These are phyloP conservation scores for Furcasterigmium furcatum DNA, from an alignment of 2,329 filamentous ascomycete species.

Conservation along the genomic window DNA sequence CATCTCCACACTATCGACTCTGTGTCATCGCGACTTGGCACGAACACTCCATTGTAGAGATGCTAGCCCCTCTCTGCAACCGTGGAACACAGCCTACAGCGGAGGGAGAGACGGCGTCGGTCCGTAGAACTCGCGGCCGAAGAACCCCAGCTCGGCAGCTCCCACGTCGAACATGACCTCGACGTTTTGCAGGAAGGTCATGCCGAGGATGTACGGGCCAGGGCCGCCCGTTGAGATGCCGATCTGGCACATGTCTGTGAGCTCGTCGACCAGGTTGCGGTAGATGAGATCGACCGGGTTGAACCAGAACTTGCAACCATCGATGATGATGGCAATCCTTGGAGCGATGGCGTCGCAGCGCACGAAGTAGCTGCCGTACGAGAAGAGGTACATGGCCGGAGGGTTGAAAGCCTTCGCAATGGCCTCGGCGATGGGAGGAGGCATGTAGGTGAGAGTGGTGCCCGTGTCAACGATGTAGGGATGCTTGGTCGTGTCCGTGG, in stretches of 20 bases:
- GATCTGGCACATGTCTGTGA: constrained; percentile 45
- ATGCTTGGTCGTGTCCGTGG: constrained; percentile 36
- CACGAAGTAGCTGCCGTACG: constrained; percentile 46
- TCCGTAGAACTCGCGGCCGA: constrained; percentile 16
- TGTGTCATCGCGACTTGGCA: too few species aligned
- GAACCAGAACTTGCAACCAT: constrained; percentile 39
- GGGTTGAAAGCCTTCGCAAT: constrained; percentile 45
- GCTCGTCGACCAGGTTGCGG: constrained; percentile 35
- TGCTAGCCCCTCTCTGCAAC: too few species aligned
- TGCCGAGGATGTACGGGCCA: constrained; percentile 46
- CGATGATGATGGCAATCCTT: constrained; percentile 40
- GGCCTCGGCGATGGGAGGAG: constrained; percentile 44
- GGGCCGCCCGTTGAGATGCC: constrained; percentile 39
- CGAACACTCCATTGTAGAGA: too few species aligned
- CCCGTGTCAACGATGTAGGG: constrained; percentile 51
- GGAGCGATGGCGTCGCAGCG: constrained; percentile 44
- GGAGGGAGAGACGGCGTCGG: constrained; percentile 6
- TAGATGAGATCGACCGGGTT: constrained; percentile 46
- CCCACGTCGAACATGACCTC: constrained; percentile 46
- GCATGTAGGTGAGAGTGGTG: constrained; percentile 48
- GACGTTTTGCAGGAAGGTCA: constrained; percentile 48
- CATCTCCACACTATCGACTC: too few species aligned
- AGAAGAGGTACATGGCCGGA: constrained; percentile 40
- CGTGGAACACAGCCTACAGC: too few species aligned
- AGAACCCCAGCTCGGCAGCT: constrained; percentile 42